phyloP scores from a whole-genome alignment of 768 basidiomycete genomes.

The Collybiopsis confluens region DNA sequence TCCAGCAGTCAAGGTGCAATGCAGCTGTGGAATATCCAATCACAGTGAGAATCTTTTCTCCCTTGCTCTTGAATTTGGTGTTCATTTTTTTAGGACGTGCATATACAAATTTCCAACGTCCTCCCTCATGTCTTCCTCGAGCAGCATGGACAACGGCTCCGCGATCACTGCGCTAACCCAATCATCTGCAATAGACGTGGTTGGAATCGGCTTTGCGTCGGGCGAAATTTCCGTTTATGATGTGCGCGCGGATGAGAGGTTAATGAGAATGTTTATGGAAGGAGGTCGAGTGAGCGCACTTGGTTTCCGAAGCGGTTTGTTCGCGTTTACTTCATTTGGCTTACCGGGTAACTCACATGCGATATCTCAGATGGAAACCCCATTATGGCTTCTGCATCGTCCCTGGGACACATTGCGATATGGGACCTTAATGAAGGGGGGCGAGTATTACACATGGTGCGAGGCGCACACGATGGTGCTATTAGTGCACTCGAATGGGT shows the following conservation, averaged over 20 bases:
- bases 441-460: slow-evolving; percentile 76
- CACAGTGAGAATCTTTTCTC: slow-evolving; percentile 48
- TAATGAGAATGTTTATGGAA: slow-evolving; percentile 90
- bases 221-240: slow-evolving; percentile 90
- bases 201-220: slow-evolving; percentile 87
- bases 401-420: slow-evolving; percentile 82
- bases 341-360: neutral
- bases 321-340: neutral
- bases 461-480: slow-evolving; percentile 85
- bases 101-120: slow-evolving; percentile 73
- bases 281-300: slow-evolving; percentile 74
- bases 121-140: slow-evolving; percentile 41
- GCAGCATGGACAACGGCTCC: slow-evolving; percentile 22
- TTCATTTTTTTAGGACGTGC: slow-evolving; percentile 51
- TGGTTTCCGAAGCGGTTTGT: slow-evolving; percentile 80
- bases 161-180: slow-evolving; percentile 80
- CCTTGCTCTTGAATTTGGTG: neutral
- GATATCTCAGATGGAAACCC: slow-evolving; percentile 69
- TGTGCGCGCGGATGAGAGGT: slow-evolving; percentile 80
- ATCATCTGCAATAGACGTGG: slow-evolving; percentile 93
- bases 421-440: slow-evolving; percentile 91
- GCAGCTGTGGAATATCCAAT: slow-evolving; percentile 92
- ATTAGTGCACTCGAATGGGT: slow-evolving; percentile 88
- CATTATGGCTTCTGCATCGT: slow-evolving; percentile 82
- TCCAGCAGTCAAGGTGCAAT: slow-evolving; percentile 76